Evolutionary conservation across 495 filamentous ascomycete genomes (phyloP), one percentile per base, ranked within the genome.

Genomic region (Hyaloscypha hepaticicola): DNA sequence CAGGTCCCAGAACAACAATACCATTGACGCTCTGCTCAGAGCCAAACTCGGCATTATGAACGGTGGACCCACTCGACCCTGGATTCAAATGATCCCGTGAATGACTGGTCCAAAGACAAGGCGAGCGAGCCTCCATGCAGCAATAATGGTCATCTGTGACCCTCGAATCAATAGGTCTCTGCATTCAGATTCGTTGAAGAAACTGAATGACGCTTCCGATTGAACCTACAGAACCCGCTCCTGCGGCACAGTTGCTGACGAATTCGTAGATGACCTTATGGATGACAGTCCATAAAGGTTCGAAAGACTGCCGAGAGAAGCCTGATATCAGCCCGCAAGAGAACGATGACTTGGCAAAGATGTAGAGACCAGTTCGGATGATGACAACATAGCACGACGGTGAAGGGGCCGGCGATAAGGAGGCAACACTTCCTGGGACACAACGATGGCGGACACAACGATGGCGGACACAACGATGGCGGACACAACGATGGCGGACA

Each of bases 261-360:
- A 45, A 45, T 45, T 45, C 38, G 38, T 8, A 45, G 38, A 45
- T 45, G 19, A 45, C 38, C 38, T 45, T 45, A 45, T 45, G 19
- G 38, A 45, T 45, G 19, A 45, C 38, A 45, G 38, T n/a, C n/a
- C n/a, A n/a, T n/a, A n/a, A n/a, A n/a, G n/a, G 38, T 45, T 45
- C 38, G 38, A 45, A 45, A 45, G 38, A 45, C 38, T 45, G 38
- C 38, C 38, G 38, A 45, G 38, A 45, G 38, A 45, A 45, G 38
- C 38, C 38, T 45, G 19, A 45, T 45, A 45, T 19, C 19, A 45
- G 38, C 38, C 8, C 38, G 38, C 38, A 45, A 45, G 38, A 45
- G 8, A 45, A 45, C 38, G 19, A 45, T 45, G 38, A 45, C 38
- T 45, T 45, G 38, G 38, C 38, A 45, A 45, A 45, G 38, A 45